Evolutionary conservation across 1,139 yeast genomes (phyloP).

Genomic region (Geotrichum macrosporum): DNA sequence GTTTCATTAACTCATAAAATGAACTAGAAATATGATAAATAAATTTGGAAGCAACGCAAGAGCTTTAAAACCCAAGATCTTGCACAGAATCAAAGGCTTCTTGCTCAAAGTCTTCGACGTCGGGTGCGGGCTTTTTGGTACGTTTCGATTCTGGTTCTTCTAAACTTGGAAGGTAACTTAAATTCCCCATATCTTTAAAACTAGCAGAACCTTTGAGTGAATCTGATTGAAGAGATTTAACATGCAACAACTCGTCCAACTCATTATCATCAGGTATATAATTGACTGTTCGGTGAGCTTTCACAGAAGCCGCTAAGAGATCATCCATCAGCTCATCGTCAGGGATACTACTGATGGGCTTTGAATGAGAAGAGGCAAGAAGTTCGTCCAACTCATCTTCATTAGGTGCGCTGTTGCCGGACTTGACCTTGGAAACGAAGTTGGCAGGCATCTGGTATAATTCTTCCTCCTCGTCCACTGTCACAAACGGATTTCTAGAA

Average conservation of each 20-base stretch:
- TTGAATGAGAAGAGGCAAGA: not conserved
- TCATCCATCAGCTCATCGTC: constrained; percentile 11
- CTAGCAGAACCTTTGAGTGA: not conserved
- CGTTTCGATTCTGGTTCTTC: too few relatives aligned
- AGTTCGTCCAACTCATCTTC: constrained; percentile 11
- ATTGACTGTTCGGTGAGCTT: not conserved
- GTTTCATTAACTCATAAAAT: too few relatives aligned
- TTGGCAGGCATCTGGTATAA: constrained; percentile 13
- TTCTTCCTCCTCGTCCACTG: constrained; percentile 14
- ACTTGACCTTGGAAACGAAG: not conserved
- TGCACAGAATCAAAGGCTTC: constrained; percentile 17
- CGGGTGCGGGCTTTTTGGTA: too few relatives aligned
- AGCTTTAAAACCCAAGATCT: constrained; percentile 19
- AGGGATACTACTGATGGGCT: not conserved
- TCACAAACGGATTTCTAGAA: constrained; percentile 13
- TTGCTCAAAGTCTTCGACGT: constrained; percentile 18
- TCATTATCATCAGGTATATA: constrained; percentile 10
- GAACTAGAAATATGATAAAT: too few relatives aligned
- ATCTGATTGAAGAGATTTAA: not conserved
- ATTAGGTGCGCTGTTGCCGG: not conserved
- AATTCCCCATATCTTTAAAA: not conserved
- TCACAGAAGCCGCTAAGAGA: not conserved
- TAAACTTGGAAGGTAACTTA: not conserved
- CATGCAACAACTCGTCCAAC: constrained; percentile 4
- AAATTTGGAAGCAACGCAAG: too few relatives aligned